A percentile compares a stretch with the other conserved stretches of the same genome.
Conservation (phyloP, 179 eudicot species). For the Actinidia arguta region DNA sequence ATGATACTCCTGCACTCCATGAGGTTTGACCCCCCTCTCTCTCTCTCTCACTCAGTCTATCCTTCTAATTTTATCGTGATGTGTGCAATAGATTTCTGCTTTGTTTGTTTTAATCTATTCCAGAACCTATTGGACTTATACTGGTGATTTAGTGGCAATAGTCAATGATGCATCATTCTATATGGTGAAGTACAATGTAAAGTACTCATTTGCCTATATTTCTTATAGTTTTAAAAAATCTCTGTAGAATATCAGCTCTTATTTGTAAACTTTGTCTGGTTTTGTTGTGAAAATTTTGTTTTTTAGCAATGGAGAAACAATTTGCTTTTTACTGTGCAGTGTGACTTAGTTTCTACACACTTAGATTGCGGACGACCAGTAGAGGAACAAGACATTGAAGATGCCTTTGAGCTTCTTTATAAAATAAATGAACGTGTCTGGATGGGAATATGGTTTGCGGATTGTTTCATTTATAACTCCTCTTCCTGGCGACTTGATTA, state of each 20-base stretch:
- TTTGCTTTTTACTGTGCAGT: conserved; percentile 55
- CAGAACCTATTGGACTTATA: conserved; percentile 98
- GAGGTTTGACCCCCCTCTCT: conserved; percentile 59
- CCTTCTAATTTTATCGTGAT: too few species aligned
- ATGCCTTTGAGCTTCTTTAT: conserved; percentile 94
- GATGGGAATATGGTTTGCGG: conserved; percentile 98
- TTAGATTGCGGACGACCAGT: conserved; percentile 86
- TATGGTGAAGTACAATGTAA: conserved; percentile 91
- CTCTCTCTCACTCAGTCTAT: background rate
- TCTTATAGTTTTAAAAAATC: background rate
- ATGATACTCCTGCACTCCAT: conserved; percentile 97
- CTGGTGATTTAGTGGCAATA: conserved; percentile 97
- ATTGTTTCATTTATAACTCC: conserved; percentile 92
- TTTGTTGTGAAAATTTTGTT: background rate
- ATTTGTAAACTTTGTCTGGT: conserved; percentile 8
- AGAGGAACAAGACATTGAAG: conserved; percentile 94
- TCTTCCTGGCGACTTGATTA: conserved; percentile 94
- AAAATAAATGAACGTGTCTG: conserved; percentile 96
- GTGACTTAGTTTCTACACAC: conserved; percentile 80
- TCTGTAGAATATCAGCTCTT: background rate
- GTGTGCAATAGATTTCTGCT: too few species aligned
- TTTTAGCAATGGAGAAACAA: background rate
- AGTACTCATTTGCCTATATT: conserved; percentile 16
- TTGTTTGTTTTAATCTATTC: conserved; percentile 1
- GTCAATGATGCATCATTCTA: conserved; percentile 95